phyloP scores from a whole-genome alignment of 2,329 filamentous ascomycete species.

The Verticillium zaregamsianum region DNA sequence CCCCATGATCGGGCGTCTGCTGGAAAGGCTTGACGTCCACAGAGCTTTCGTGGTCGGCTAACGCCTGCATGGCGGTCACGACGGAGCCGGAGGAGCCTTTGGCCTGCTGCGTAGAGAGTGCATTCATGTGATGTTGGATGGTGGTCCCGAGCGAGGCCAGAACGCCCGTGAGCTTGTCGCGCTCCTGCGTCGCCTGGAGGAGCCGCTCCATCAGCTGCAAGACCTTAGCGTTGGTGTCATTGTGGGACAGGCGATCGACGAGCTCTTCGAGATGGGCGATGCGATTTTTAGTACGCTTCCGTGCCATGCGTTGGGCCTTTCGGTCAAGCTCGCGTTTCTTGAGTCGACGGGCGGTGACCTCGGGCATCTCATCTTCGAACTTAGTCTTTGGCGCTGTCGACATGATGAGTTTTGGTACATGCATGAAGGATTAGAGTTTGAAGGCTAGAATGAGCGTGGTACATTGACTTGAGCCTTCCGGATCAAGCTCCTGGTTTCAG shows the following conservation, averaged over 20 bases:
- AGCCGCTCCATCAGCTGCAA: conserved; percentile 16
- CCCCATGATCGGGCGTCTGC: no score
- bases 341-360: no score
- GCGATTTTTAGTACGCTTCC: conserved; percentile 21
- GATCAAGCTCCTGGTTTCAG: background rate
- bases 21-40: no score
- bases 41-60: no score
- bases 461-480: background rate
- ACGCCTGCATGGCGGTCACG: no score
- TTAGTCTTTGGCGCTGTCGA: no score
- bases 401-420: background rate
- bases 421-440: background rate
- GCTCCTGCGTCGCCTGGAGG: conserved; percentile 16
- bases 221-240: conserved; percentile 16
- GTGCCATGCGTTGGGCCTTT: conserved; percentile 18
- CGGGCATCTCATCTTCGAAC: no score
- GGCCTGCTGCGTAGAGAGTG: no score
- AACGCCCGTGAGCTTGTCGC: conserved; percentile 4
- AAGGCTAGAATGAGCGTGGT: background rate
- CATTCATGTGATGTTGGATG: no score
- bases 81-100: no score
- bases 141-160: background rate
- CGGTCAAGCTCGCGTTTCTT: conserved; percentile 25
- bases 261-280: conserved; percentile 21
- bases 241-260: conserved; percentile 14